Conservation (phyloP, 495 filamentous ascomycete genomes). For the Neohortaea acidophila region DNA sequence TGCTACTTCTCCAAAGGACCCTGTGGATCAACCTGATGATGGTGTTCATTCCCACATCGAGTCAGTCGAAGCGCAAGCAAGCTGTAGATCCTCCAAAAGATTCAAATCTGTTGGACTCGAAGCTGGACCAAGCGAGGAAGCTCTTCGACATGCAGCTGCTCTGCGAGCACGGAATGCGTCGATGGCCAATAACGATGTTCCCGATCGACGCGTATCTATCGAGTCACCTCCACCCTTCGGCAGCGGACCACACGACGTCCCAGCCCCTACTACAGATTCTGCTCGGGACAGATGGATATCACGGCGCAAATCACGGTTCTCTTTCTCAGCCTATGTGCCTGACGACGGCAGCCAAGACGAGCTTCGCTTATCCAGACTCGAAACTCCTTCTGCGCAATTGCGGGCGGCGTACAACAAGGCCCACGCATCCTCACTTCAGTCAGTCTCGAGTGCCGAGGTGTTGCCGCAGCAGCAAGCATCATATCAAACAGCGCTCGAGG, state of each 20-base stretch:
- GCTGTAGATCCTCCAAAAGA: conserved; percentile 1
- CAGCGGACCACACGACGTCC: conserved; percentile 1
- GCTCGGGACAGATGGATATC: too few species aligned
- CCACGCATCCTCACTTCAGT: background rate
- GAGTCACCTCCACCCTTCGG: background rate
- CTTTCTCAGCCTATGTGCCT: background rate
- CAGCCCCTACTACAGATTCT: background rate
- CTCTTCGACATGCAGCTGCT: conserved; percentile 9
- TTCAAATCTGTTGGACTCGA: background rate
- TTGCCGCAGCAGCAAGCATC: background rate
- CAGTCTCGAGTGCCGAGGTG: background rate
- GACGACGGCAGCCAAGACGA: background rate
- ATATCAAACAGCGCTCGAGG: background rate
- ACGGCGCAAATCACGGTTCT: background rate
- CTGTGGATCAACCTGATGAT: background rate
- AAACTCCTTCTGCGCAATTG: background rate
- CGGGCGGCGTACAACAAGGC: background rate
- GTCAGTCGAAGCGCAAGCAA: conserved; percentile 1
- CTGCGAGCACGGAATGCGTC: conserved; percentile 1
- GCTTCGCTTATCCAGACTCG: conserved; percentile 1
- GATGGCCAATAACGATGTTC: background rate
- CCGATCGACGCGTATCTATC: background rate
- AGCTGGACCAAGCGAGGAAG: conserved; percentile 8
- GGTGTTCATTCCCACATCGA: background rate
- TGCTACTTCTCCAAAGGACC: background rate